phyloP scores from a whole-genome alignment of 2,329 filamentous ascomycete species.

The Botrytis byssoidea region DNA sequence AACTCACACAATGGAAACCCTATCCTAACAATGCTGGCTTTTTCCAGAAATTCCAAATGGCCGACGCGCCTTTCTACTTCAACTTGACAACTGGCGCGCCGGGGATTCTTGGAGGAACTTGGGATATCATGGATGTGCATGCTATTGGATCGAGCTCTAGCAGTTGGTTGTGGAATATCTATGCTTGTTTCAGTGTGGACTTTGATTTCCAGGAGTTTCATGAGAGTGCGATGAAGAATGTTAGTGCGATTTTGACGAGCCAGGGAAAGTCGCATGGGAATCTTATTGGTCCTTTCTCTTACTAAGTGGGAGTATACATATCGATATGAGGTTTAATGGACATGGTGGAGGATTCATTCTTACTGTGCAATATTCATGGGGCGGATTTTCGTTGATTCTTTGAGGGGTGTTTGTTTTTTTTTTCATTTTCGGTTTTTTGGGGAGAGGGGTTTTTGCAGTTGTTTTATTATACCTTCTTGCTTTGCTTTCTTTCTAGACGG shows the following conservation, averaged over 20 bases:
- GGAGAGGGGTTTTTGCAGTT: not conserved
- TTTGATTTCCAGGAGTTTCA: slow-evolving; percentile 9
- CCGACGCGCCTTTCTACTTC: not conserved
- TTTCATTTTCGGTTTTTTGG: not conserved
- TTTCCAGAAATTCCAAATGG: slow-evolving; percentile 9
- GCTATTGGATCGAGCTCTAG: not conserved
- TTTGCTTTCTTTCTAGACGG: not conserved
- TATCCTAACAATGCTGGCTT: not conserved
- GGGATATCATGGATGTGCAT: slow-evolving; percentile 10
- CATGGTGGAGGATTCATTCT: not conserved
- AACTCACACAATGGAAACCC: not conserved
- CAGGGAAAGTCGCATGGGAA: not conserved
- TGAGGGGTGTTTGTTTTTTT: not conserved
- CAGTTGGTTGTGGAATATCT: slow-evolving; percentile 17
- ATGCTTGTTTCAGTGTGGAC: slow-evolving; percentile 10
- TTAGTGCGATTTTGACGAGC: not conserved
- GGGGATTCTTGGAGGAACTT: not conserved
- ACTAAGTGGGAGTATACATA: not conserved
- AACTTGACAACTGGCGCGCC: not conserved
- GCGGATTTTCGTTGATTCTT: not conserved
- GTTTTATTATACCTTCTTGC: not conserved
- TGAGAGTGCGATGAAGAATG: slow-evolving; percentile 14
- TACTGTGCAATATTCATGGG: not conserved
- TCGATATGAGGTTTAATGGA: not conserved
- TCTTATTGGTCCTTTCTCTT: not conserved